Evolutionary conservation across 768 basidiomycete species (phyloP).

Genomic region (Rhizopogon salebrosus): DNA sequence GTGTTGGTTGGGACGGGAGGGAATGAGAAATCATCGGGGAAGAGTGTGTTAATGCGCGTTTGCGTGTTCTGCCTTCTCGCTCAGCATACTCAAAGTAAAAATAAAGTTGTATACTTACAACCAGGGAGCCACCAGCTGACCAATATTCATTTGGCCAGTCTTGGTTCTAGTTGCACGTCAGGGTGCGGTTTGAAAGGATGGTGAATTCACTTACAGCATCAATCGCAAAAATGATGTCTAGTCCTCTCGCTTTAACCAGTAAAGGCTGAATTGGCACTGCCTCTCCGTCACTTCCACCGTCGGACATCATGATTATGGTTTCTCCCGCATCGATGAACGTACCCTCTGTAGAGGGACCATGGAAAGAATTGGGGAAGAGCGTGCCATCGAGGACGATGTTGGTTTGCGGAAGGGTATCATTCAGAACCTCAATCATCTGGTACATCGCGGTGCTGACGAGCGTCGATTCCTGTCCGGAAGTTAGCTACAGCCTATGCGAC

Average conservation of each 20-base stretch:
- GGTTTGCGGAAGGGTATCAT: slow-evolving; percentile 5
- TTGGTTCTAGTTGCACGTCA: slow-evolving; percentile 1
- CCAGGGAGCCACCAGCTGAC: slow-evolving; percentile 6
- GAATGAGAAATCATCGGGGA: slow-evolving; percentile 10
- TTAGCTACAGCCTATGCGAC: background rate
- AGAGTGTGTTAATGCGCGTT: slow-evolving; percentile 3
- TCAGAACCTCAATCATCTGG: background rate
- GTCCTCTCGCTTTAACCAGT: slow-evolving; percentile 29
- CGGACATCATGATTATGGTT: slow-evolving; percentile 20
- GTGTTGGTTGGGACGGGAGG: slow-evolving; percentile 10
- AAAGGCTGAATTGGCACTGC: slow-evolving; percentile 37
- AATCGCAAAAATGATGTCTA: slow-evolving; percentile 17
- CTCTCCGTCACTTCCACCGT: slow-evolving; percentile 28
- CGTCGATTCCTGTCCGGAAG: background rate
- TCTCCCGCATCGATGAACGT: slow-evolving; percentile 16
- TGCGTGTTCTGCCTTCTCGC: slow-evolving; percentile 1
- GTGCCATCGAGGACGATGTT: slow-evolving; percentile 13
- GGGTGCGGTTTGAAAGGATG: slow-evolving; percentile 11
- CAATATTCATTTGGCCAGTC: slow-evolving; percentile 6
- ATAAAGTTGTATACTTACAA: background rate
- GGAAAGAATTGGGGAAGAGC: slow-evolving; percentile 20
- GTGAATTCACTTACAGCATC: background rate
- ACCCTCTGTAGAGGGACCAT: slow-evolving; percentile 12
- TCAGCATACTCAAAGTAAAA: background rate
- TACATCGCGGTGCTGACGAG: slow-evolving; percentile 1